phyloP scores from a whole-genome alignment of 176 grass and related monocot genomes.

The Triticum dicoccoides region DNA sequence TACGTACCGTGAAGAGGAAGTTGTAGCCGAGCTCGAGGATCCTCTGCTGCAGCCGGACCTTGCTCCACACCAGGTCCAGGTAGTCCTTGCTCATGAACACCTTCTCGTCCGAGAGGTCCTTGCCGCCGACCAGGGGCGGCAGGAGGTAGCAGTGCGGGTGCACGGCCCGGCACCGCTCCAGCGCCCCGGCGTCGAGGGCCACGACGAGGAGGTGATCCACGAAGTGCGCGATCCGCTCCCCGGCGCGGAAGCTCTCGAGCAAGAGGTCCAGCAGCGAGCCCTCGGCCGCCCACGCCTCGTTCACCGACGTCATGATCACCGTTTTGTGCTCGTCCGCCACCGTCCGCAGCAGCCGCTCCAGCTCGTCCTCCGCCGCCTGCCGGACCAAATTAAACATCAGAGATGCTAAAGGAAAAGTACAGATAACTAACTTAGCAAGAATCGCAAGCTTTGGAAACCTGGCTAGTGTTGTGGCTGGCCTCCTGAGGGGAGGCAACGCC shows the following conservation, averaged over 20 bases:
- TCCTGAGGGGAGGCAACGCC: neutral
- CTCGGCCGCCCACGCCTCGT: slow-evolving; percentile 70
- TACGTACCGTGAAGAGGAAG: slow-evolving; percentile 81
- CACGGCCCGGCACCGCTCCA: slow-evolving; percentile 46
- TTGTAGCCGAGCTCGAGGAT: slow-evolving; percentile 88
- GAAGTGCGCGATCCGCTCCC: slow-evolving; percentile 51
- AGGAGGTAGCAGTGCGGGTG: slow-evolving; percentile 79
- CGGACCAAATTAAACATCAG: neutral
- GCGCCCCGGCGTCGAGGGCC: slow-evolving; percentile 53
- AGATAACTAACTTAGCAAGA: neutral
- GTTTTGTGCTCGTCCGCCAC: slow-evolving; percentile 64
- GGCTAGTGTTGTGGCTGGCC: slow-evolving; percentile 11
- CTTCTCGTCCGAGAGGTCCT: slow-evolving; percentile 60
- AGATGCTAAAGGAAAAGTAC: neutral
- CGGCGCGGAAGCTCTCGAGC: slow-evolving; percentile 62
- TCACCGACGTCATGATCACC: slow-evolving; percentile 81
- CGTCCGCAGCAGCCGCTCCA: slow-evolving; percentile 42
- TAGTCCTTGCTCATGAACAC: slow-evolving; percentile 80
- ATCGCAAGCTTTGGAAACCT: neutral
- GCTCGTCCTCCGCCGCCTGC: slow-evolving; percentile 19
- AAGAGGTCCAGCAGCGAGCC: slow-evolving; percentile 77
- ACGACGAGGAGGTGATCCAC: slow-evolving; percentile 67
- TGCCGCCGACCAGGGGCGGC: slow-evolving; percentile 15
- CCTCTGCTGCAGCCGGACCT: slow-evolving; percentile 63
- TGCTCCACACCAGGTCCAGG: slow-evolving; percentile 83